Conservation (phyloP, 805 yeast genomes). For the Alloascoidea hylecoeti region DNA sequence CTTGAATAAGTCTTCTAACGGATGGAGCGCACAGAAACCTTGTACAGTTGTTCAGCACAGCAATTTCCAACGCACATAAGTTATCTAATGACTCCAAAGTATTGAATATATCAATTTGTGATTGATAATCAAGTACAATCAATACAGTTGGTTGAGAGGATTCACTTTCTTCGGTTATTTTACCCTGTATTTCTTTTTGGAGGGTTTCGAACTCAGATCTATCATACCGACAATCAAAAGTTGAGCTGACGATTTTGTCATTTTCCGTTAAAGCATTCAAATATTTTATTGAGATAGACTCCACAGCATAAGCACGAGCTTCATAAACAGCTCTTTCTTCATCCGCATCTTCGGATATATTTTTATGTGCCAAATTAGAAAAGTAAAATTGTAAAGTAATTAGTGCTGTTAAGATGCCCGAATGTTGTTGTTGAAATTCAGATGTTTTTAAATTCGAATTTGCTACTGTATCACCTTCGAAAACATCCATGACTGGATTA, state of each 20-base stretch:
- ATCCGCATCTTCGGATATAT: constrained; percentile 9
- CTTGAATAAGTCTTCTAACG: constrained; percentile 13
- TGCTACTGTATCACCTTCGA: too few species aligned
- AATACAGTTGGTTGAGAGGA: constrained; percentile 6
- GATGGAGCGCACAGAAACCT: constrained; percentile 14
- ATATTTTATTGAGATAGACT: constrained; percentile 14
- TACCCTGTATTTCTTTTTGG: not conserved
- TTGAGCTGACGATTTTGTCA: constrained; percentile 8
- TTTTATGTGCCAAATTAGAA: not conserved
- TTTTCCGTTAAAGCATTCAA: constrained; percentile 11
- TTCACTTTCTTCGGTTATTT: not conserved
- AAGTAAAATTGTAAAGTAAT: not conserved
- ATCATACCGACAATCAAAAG: constrained; percentile 6
- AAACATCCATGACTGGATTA: too few species aligned
- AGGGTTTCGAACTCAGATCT: constrained; percentile 1
- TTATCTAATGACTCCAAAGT: constrained; percentile 10
- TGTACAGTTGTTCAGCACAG: constrained; percentile 14
- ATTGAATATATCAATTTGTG: constrained; percentile 4
- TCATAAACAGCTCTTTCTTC: constrained; percentile 12
- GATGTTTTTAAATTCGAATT: too few species aligned
- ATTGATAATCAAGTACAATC: constrained; percentile 5
- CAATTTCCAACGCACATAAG: constrained; percentile 13
- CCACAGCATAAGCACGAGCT: constrained; percentile 16
- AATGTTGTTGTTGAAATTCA: not conserved
- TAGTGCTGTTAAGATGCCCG: not conserved